A percentile compares a stretch with the other conserved stretches of the same genome.
These are phyloP conservation scores for Pseudohyphozyma bogoriensis DNA, from an alignment of 768 basidiomycete genomes.

Conservation along the genomic window DNA sequence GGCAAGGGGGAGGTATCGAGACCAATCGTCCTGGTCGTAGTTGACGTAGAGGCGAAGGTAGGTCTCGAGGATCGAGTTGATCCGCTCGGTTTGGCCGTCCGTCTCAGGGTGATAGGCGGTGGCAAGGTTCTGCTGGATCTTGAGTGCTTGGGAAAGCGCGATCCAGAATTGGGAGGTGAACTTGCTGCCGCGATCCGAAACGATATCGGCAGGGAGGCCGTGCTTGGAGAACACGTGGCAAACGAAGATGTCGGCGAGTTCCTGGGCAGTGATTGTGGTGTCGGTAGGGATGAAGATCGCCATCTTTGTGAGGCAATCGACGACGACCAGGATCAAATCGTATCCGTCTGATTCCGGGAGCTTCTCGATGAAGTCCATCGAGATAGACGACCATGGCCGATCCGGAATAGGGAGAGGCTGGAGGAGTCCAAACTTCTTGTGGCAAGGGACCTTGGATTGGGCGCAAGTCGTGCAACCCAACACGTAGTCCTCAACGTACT, in stretches of 20 bases:
- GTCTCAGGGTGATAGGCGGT: constrained; percentile 46
- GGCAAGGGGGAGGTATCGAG: constrained; percentile 35
- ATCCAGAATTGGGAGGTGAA: constrained; percentile 26
- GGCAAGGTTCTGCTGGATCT: constrained; percentile 37
- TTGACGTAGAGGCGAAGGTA: constrained; percentile 40
- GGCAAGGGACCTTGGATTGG: constrained; percentile 37
- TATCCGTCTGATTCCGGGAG: constrained; percentile 32
- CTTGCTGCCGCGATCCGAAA: constrained; percentile 33
- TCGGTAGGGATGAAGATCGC: constrained; percentile 42
- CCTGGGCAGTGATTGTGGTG: constrained; percentile 34
- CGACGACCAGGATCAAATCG: constrained; percentile 41
- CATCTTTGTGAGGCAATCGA: constrained; percentile 42
- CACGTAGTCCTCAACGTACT: constrained; percentile 37
- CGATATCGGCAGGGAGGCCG: constrained; percentile 32
- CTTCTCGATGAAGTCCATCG: constrained; percentile 39
- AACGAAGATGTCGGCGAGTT: constrained; percentile 39
- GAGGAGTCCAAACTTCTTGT: constrained; percentile 40
- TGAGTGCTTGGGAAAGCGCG: not conserved
- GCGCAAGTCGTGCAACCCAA: constrained; percentile 39
- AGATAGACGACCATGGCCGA: constrained; percentile 39
- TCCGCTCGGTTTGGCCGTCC: constrained; percentile 42
- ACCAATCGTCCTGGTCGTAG: constrained; percentile 40
- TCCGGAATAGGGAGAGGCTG: constrained; percentile 34
- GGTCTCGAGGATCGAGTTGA: constrained; percentile 42
- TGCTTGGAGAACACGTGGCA: constrained; percentile 33